Conservation (phyloP, 202 grass and related monocot species). For the Schoenoplectus triqueter region DNA sequence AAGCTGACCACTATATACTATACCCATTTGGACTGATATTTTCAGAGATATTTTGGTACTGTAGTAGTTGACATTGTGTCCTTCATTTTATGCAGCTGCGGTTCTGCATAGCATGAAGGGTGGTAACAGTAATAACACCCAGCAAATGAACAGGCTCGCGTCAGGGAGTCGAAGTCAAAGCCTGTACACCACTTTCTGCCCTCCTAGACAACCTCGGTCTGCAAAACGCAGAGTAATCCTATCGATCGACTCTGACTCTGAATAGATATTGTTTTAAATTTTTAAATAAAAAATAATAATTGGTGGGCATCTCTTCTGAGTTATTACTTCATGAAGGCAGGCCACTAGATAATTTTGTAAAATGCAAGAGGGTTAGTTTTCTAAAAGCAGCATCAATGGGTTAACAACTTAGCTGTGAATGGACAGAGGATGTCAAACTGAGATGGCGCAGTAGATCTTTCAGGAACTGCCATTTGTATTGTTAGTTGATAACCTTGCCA, state of each 20-base stretch:
- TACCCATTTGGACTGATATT: background rate
- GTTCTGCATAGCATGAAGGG: conserved; percentile 38
- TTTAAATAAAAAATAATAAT: background rate
- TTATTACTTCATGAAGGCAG: background rate
- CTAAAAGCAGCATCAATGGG: conserved; percentile 7
- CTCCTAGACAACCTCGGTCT: conserved; percentile 38
- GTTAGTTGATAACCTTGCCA: background rate
- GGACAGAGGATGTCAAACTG: conserved; percentile 3
- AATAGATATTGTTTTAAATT: conserved; percentile 20
- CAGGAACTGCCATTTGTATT: background rate
- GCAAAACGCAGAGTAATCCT: conserved; percentile 28
- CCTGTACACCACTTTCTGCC: conserved; percentile 28
- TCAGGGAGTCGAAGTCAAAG: conserved; percentile 5
- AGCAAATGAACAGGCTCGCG: background rate
- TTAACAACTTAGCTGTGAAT: conserved; percentile 3
- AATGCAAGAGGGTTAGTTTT: background rate
- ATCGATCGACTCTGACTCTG: conserved; percentile 36
- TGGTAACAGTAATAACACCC: background rate
- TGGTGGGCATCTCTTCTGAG: background rate
- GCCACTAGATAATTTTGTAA: conserved; percentile 18
- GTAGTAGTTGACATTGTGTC: background rate
- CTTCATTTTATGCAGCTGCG: conserved; percentile 24
- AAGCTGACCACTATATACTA: too few relatives aligned
- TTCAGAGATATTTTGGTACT: background rate
- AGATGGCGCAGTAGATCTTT: conserved; percentile 7